phyloP scores from a whole-genome alignment of 768 basidiomycete species.

The Cyathus striatus region DNA sequence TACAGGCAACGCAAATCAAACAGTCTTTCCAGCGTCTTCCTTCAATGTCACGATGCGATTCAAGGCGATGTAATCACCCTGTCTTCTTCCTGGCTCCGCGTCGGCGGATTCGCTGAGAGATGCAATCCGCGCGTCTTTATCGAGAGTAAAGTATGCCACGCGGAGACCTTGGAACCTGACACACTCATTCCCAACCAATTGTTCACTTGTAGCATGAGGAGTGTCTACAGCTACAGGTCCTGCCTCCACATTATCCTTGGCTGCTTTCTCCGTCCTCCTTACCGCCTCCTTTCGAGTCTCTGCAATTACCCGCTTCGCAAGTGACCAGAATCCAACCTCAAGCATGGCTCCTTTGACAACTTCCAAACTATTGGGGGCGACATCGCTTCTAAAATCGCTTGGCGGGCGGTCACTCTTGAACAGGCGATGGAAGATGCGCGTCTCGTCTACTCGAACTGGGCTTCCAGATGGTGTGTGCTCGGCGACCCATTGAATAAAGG shows the following conservation, averaged over 20 bases:
- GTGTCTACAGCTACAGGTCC: slow-evolving; percentile 44
- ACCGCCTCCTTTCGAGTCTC: slow-evolving; percentile 66
- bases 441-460: slow-evolving; percentile 84
- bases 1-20: slow-evolving; percentile 10
- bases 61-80: slow-evolving; percentile 78
- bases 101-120: slow-evolving; percentile 53
- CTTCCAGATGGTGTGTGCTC: slow-evolving; percentile 73
- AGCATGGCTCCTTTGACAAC: slow-evolving; percentile 77
- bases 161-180: slow-evolving; percentile 96
- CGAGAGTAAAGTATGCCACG: slow-evolving; percentile 91
- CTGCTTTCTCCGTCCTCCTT: slow-evolving; percentile 56
- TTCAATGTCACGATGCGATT: slow-evolving; percentile 94
- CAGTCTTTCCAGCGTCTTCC: slow-evolving; percentile 82
- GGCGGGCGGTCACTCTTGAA: slow-evolving; percentile 93
- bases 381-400: slow-evolving; percentile 77
- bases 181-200: slow-evolving; percentile 86
- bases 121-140: slow-evolving; percentile 74
- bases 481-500: slow-evolving; percentile 97
- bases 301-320: slow-evolving; percentile 63
- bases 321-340: slow-evolving; percentile 84
- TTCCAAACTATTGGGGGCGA: slow-evolving; percentile 79
- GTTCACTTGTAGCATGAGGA: slow-evolving; percentile 70
- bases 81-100: slow-evolving; percentile 35
- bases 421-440: slow-evolving; percentile 85
- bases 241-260: slow-evolving; percentile 30